A percentile compares a stretch with the other conserved stretches of the same genome.
phyloP scores from a whole-genome alignment of 495 filamentous ascomycete genomes.

The Hyaloscypha hepaticicola region DNA sequence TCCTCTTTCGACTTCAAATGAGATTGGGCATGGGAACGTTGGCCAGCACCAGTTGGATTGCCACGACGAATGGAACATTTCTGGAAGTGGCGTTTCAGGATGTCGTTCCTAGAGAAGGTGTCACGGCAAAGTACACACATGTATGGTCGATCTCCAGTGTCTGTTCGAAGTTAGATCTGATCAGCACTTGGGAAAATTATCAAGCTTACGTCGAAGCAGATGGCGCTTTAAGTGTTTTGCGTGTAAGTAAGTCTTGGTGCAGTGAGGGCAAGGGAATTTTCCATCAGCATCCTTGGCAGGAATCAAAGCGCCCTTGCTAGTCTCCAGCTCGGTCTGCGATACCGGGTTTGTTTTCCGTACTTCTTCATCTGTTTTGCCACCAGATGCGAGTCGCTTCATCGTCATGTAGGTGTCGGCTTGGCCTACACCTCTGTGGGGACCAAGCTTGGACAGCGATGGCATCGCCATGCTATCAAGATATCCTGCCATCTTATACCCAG shows the following conservation, averaged over 20 bases:
- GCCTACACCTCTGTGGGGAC: too few species aligned
- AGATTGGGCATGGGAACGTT: constrained; percentile 86
- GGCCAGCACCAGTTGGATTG: constrained; percentile 87
- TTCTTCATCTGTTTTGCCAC: too few species aligned
- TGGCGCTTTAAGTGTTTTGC: constrained; percentile 97
- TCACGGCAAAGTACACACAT: constrained; percentile 96
- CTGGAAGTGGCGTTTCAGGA: constrained; percentile 96
- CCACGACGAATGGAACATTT: constrained; percentile 95
- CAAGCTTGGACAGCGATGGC: too few species aligned
- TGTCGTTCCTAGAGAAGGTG: constrained; percentile 96
- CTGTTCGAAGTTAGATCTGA: constrained; percentile 43
- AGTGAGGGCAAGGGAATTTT: constrained; percentile 96
- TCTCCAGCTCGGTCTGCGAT: constrained; percentile 52
- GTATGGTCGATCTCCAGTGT: constrained; percentile 95
- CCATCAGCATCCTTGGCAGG: constrained; percentile 92
- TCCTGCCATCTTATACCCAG: too few species aligned
- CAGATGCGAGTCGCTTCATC: too few species aligned
- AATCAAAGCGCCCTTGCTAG: constrained; percentile 73
- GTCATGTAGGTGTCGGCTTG: too few species aligned
- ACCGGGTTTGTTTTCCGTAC: constrained; percentile 43
- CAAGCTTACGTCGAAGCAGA: constrained; percentile 83
- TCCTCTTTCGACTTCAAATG: too few species aligned
- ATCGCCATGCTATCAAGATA: too few species aligned
- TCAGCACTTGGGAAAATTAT: constrained; percentile 13
- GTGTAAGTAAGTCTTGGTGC: constrained; percentile 96